Evolutionary conservation across 352 stramenopile species (phyloP), one percentile per base, ranked within the genome.

Genomic region (Globisporangium alternatum): DNA sequence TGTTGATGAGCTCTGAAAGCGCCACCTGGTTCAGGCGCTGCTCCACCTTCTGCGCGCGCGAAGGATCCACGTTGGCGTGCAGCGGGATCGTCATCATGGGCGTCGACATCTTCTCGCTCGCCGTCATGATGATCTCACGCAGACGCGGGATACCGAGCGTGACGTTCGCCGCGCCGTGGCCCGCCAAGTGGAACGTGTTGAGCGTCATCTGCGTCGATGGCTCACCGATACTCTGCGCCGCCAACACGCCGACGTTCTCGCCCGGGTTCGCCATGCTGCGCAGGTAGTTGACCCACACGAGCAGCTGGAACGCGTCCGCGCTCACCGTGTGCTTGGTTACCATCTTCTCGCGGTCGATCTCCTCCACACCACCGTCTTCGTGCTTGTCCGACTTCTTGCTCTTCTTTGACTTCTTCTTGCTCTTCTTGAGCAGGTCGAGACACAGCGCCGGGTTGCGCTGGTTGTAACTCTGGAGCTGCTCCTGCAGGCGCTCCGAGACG

Each of bases 171-270:
- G 97, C 97, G 72, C 97, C 97, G 72, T 98, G 93, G 49, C 98
- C 98, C 54, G 98, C 98, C 75, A 99, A 88, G 74, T 99, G 98
- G 83, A 99, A 99, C 37, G 98, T 99, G 83, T 99, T 99, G 10
- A 99, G 87, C 59, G 98, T 99, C 98, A 99, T 99, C 78, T 99
- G 98, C 7, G 98, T 99, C 35, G 97, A 99, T n/a, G 98, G 98
- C 74, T 99, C 98, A 45, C 98, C 98, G 71, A 99, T 96, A 68
- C 90, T 98, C 83, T 99, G 98, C 33, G 97, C 98, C 56, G 97
- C 97, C 61, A 99, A 96, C 37, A 97, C 93, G 62, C 98, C 98
- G 6, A 99, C 98, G 45, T 98, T 97, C 76, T 99, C 98, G 51
- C 98, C 98, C 30, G 98, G 98, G 65, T 92, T 89, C 41, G 86